A percentile compares a stretch with the other conserved stretches of the same genome.
These are phyloP conservation scores for Aspergillus ustus DNA, from an alignment of 2,329 filamentous ascomycete species.

Conservation along the genomic window DNA sequence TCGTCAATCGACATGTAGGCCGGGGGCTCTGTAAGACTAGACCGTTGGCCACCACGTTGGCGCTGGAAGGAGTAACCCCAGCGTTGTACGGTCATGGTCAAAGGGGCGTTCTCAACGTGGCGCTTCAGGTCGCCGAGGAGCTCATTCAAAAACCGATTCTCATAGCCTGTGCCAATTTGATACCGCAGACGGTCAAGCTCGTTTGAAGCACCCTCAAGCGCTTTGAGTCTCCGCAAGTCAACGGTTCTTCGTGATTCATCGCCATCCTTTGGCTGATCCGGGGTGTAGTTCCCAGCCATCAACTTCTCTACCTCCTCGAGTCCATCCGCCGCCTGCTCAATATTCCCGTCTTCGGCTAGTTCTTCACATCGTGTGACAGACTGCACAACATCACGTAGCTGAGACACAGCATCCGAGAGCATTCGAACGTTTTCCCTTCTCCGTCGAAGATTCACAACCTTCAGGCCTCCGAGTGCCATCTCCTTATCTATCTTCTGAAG, in stretches of 20 bases:
- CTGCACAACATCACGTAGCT: slow-evolving; percentile 78
- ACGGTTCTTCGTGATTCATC: slow-evolving; percentile 49
- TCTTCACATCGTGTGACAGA: slow-evolving; percentile 77
- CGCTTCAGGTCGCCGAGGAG: slow-evolving; percentile 78
- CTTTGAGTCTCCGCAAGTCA: slow-evolving; percentile 78
- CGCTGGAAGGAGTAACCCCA: slow-evolving; percentile 81
- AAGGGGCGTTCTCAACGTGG: slow-evolving; percentile 76
- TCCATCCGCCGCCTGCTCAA: slow-evolving; percentile 77
- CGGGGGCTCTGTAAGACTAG: slow-evolving; percentile 72
- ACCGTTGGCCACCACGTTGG: slow-evolving; percentile 67
- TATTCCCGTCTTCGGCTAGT: slow-evolving; percentile 79
- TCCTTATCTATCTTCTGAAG: slow-evolving; percentile 81
- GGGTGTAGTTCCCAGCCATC: slow-evolving; percentile 70
- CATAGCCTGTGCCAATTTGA: slow-evolving; percentile 85
- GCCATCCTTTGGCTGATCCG: slow-evolving; percentile 34
- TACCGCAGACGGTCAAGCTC: slow-evolving; percentile 77
- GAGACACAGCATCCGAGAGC: slow-evolving; percentile 79
- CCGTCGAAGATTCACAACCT: slow-evolving; percentile 81
- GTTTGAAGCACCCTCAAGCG: slow-evolving; percentile 76
- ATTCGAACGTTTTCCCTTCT: slow-evolving; percentile 83
- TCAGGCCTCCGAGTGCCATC: slow-evolving; percentile 81
- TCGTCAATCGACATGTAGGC: slow-evolving; percentile 77
- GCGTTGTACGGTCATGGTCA: slow-evolving; percentile 75
- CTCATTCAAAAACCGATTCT: slow-evolving; percentile 76
- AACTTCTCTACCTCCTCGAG: slow-evolving; percentile 80